Conservation (phyloP, 306 rosid genomes). For the Trifolium subterraneum region DNA sequence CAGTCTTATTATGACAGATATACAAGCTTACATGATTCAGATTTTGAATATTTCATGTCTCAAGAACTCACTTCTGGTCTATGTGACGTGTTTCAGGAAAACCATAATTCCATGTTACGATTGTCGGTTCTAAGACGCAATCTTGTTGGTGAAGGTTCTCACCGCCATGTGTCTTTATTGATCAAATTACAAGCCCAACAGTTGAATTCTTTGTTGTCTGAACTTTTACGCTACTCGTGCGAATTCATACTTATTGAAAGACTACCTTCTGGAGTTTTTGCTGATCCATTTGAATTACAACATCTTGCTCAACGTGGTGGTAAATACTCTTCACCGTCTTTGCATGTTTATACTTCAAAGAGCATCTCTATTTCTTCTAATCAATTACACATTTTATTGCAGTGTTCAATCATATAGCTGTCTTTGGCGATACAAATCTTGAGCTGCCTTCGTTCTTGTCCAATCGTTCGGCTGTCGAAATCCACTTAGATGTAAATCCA, state of each 20-base stretch:
- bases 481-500: constrained; percentile 61
- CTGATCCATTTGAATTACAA: constrained; percentile 87
- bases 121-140: constrained; percentile 52
- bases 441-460: constrained; percentile 86
- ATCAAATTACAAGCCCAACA: constrained; percentile 47
- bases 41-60: constrained; percentile 61
- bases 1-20: constrained; percentile 60
- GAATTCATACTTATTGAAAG: constrained; percentile 70
- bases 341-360: constrained; percentile 10
- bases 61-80: constrained; percentile 52
- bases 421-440: constrained; percentile 86
- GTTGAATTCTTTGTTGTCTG: constrained; percentile 38
- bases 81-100: constrained; percentile 53
- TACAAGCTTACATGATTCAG: constrained; percentile 51
- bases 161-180: constrained; percentile 62
- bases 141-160: constrained; percentile 83
- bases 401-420: constrained; percentile 66
- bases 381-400: constrained; percentile 38
- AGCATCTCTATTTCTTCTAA: constrained; percentile 32
- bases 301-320: constrained; percentile 82
- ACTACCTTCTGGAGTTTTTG: constrained; percentile 75
- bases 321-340: constrained; percentile 39
- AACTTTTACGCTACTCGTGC: constrained; percentile 52
- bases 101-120: constrained; percentile 42
- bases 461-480: constrained; percentile 79